Conservation (phyloP, 371 early-diverging fungal species). For the Dentiscutata heterogama region DNA sequence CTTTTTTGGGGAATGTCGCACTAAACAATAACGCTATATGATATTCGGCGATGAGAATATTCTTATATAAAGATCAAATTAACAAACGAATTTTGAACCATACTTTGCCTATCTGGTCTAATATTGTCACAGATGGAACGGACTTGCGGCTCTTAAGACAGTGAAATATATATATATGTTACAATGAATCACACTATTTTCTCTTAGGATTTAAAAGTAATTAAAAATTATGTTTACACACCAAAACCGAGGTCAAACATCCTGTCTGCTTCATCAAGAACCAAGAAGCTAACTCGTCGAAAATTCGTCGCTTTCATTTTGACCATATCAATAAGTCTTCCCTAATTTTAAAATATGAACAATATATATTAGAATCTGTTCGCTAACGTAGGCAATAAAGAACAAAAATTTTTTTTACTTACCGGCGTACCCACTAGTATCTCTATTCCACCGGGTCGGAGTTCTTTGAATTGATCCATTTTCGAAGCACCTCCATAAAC, state of each 20-base stretch:
- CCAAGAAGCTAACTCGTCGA: slow-evolving; percentile 90
- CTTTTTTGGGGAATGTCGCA: slow-evolving; percentile 99
- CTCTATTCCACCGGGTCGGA: slow-evolving; percentile 85
- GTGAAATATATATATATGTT: not conserved
- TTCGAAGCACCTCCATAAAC: slow-evolving; percentile 95
- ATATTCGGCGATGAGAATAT: slow-evolving; percentile 50
- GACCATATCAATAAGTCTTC: slow-evolving; percentile 96
- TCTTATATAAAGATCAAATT: slow-evolving; percentile 40
- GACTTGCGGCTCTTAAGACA: slow-evolving; percentile 88
- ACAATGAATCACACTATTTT: not conserved
- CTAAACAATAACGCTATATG: slow-evolving; percentile 94
- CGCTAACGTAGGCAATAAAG: slow-evolving; percentile 52
- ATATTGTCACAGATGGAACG: slow-evolving; percentile 94
- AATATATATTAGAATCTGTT: slow-evolving; percentile 57
- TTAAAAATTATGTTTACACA: slow-evolving; percentile 58
- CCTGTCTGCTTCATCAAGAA: slow-evolving; percentile 96
- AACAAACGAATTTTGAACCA: slow-evolving; percentile 43
- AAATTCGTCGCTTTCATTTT: slow-evolving; percentile 90
- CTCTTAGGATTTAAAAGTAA: not conserved
- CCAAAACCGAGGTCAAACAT: slow-evolving; percentile 98
- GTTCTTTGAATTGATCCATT: slow-evolving; percentile 87
- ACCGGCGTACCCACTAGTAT: slow-evolving; percentile 93
- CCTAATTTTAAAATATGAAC: slow-evolving; percentile 58
- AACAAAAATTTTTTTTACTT: slow-evolving; percentile 1
- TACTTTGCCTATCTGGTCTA: slow-evolving; percentile 81